Conservation (phyloP, 768 basidiomycete species). For the Boletales sp. region DNA sequence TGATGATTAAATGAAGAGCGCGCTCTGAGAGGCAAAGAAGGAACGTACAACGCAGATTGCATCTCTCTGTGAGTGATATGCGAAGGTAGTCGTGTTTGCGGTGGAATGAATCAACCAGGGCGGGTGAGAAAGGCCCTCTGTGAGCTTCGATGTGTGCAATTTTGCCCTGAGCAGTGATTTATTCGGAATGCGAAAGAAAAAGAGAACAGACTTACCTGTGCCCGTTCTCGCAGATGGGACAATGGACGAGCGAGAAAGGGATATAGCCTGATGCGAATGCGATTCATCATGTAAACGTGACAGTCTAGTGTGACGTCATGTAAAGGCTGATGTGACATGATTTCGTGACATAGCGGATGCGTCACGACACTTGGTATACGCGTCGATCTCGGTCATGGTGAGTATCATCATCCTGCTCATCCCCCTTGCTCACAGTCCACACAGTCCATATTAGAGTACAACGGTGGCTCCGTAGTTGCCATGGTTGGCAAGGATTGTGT, state of each 20-base stretch:
- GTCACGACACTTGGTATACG: constrained; percentile 17
- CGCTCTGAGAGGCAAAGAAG: background rate
- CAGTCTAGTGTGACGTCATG: no score
- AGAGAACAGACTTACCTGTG: constrained; percentile 15
- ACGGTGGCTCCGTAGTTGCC: constrained; percentile 98
- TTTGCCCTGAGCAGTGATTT: constrained; percentile 39
- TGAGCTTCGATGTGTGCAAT: constrained; percentile 53
- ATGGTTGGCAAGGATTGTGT: constrained; percentile 99
- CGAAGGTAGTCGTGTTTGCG: constrained; percentile 83
- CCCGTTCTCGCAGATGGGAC: constrained; percentile 12
- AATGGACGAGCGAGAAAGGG: constrained; percentile 9
- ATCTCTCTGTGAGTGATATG: constrained; percentile 81
- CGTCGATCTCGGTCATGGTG: constrained; percentile 24
- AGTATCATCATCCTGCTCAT: constrained; percentile 5
- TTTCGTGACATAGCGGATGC: constrained; percentile 19
- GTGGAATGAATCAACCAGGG: constrained; percentile 61
- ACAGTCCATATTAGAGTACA: constrained; percentile 87
- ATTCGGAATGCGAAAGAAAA: background rate
- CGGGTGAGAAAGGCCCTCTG: constrained; percentile 42
- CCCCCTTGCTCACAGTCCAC: constrained; percentile 1
- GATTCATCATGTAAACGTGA: constrained; percentile 1
- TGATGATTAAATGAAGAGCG: constrained; percentile 25
- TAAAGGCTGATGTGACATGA: background rate
- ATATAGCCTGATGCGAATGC: constrained; percentile 1
- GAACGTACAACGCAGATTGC: constrained; percentile 76